phyloP scores from a whole-genome alignment of 257 asterid species.

The Solanum virginianum region DNA sequence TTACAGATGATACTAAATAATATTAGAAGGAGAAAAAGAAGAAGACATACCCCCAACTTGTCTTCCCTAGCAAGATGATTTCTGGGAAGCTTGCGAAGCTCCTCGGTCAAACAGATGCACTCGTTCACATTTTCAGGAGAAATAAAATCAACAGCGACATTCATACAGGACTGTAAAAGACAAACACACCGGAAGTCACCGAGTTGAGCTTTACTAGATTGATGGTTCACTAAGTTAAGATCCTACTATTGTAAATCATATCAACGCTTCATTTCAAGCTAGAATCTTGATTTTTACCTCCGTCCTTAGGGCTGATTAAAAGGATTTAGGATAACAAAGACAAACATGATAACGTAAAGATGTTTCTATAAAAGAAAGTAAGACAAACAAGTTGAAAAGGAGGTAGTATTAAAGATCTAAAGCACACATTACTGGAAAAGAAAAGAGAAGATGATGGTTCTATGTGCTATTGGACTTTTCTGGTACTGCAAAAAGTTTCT shows the following conservation, averaged over 20 bases:
- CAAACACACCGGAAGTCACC: neutral
- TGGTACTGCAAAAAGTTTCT: no score
- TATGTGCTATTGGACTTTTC: no score
- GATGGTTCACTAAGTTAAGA: neutral
- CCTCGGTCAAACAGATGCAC: neutral
- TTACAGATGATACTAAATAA: neutral
- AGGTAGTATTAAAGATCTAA: neutral
- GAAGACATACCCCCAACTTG: no score
- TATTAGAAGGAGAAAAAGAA: neutral
- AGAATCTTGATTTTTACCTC: no score
- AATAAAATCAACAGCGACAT: conserved; percentile 30
- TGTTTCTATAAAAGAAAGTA: neutral
- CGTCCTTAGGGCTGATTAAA: no score
- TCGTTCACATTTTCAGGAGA: conserved; percentile 28
- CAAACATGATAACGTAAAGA: neutral
- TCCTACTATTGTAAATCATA: neutral
- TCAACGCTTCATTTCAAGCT: no score
- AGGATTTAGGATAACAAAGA: neutral
- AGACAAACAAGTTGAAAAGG: neutral
- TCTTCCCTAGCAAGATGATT: neutral
- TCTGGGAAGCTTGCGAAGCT: no score
- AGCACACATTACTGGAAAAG: neutral
- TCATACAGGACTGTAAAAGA: conserved; percentile 24
- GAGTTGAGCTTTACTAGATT: neutral
- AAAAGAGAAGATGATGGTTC: neutral